These are phyloP conservation scores for Colletotrichum sp. DNA, from an alignment of 2,329 filamentous ascomycete species.

Conservation along the genomic window DNA sequence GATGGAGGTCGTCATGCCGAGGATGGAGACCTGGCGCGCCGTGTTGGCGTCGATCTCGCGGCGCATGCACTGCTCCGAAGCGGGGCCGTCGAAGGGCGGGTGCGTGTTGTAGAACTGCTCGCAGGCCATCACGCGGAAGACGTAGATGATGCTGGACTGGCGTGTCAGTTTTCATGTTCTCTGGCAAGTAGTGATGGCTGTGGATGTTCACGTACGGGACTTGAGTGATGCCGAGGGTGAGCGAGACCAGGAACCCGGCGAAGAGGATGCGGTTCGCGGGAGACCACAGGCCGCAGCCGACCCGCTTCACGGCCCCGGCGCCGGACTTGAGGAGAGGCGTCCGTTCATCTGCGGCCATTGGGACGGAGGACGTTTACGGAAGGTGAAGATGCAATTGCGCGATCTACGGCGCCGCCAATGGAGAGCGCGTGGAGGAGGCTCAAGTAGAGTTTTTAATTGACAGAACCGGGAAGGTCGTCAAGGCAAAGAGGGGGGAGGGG, in stretches of 20 bases:
- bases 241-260: conserved; percentile 64
- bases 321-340: conserved; percentile 18
- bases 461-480: conserved; percentile 1
- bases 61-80: conserved; percentile 61
- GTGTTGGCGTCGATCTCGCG: conserved; percentile 70
- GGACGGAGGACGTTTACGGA: neutral
- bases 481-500: neutral
- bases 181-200: neutral
- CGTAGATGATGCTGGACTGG: conserved; percentile 56
- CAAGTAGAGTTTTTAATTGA: neutral
- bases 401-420: neutral
- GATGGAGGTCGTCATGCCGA: conserved; percentile 71
- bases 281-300: conserved; percentile 15
- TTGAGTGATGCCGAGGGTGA: conserved; percentile 55
- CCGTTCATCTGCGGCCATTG: conserved; percentile 20
- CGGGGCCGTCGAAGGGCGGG: conserved; percentile 47
- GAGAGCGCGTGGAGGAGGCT: neutral
- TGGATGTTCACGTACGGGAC: conserved; percentile 44
- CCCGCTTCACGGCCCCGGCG: conserved; percentile 20
- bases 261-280: conserved; percentile 54
- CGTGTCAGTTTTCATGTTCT: neutral
- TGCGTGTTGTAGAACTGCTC: conserved; percentile 70
- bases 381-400: neutral
- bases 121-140: conserved; percentile 76
- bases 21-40: conserved; percentile 66